Conservation (phyloP, 2,329 filamentous ascomycete species). For the Cryphonectria japonica region DNA sequence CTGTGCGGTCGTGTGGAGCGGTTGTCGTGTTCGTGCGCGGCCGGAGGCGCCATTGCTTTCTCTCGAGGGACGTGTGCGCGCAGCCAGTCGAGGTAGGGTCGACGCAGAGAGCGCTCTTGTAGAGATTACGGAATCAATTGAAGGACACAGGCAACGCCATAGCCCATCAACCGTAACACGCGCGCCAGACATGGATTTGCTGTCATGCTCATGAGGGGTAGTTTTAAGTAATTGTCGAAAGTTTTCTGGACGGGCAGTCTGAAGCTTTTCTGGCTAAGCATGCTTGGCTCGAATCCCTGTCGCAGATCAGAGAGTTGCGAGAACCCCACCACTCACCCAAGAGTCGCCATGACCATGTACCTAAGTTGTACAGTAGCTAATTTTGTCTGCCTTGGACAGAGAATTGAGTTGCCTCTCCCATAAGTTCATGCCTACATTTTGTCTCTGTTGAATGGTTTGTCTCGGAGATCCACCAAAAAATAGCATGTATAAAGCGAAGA, state of each 20-base stretch:
- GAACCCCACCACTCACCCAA: background rate
- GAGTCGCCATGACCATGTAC: background rate
- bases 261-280: background rate
- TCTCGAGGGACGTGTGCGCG: slow-evolving; percentile 16
- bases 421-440: too few species aligned
- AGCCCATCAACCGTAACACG: slow-evolving; percentile 59
- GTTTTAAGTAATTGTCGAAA: background rate
- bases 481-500: background rate
- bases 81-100: slow-evolving; percentile 30
- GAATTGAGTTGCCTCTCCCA: too few species aligned
- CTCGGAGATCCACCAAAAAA: background rate
- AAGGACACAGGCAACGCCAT: slow-evolving; percentile 67
- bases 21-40: slow-evolving; percentile 3
- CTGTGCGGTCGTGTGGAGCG: slow-evolving; percentile 14
- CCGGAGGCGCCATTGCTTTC: background rate
- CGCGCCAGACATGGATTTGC: slow-evolving; percentile 40
- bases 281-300: background rate
- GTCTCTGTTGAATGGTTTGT: background rate
- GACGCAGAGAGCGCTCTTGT: slow-evolving; percentile 36
- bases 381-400: background rate
- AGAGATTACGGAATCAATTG: slow-evolving; percentile 48
- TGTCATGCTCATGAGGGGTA: background rate
- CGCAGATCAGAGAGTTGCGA: background rate
- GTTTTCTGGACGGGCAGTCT: background rate
- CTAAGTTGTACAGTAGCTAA: background rate